Evolutionary conservation across 2,329 filamentous ascomycete genomes (phyloP).

Genomic region (Echinosphaeria canescens): DNA sequence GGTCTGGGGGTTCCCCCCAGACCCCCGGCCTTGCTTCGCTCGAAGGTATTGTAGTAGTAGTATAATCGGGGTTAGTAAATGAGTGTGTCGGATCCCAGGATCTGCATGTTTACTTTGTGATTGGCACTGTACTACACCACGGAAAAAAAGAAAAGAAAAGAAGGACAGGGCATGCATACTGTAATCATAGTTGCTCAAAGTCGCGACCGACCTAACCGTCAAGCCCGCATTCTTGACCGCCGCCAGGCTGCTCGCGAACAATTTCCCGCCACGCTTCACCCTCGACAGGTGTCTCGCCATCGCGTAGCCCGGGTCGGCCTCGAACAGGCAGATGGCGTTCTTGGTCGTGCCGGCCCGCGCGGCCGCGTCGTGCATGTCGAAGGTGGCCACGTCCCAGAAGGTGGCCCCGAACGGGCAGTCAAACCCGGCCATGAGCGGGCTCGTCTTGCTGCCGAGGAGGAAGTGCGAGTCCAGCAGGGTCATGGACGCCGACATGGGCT

Average conservation of each 20-base stretch:
- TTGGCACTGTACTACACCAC: no score
- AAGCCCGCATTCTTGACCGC: slow-evolving; percentile 13
- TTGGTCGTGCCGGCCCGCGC: slow-evolving; percentile 8
- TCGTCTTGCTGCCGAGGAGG: slow-evolving; percentile 13
- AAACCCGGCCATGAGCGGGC: slow-evolving; percentile 16
- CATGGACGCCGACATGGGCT: slow-evolving; percentile 18
- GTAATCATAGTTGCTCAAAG: slow-evolving; percentile 20
- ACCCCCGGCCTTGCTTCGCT: no score
- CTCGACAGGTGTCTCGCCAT: slow-evolving; percentile 13
- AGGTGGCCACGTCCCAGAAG: slow-evolving; percentile 12
- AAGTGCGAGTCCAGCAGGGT: slow-evolving; percentile 19
- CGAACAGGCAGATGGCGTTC: slow-evolving; percentile 16
- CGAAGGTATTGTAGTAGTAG: no score
- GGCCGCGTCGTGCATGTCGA: slow-evolving; percentile 4
- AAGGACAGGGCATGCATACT: no score
- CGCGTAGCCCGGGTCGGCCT: slow-evolving; percentile 13
- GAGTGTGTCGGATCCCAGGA: no score
- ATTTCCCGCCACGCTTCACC: not conserved
- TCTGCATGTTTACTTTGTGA: no score
- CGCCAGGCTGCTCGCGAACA: slow-evolving; percentile 9
- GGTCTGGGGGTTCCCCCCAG: no score
- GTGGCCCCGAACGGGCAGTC: slow-evolving; percentile 17
- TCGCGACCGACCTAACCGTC: slow-evolving; percentile 15
- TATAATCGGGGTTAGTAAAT: no score
- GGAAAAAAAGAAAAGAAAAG: no score